Evolutionary conservation across 179 eudicot species (phyloP).

Genomic region (Beta lomatogona): DNA sequence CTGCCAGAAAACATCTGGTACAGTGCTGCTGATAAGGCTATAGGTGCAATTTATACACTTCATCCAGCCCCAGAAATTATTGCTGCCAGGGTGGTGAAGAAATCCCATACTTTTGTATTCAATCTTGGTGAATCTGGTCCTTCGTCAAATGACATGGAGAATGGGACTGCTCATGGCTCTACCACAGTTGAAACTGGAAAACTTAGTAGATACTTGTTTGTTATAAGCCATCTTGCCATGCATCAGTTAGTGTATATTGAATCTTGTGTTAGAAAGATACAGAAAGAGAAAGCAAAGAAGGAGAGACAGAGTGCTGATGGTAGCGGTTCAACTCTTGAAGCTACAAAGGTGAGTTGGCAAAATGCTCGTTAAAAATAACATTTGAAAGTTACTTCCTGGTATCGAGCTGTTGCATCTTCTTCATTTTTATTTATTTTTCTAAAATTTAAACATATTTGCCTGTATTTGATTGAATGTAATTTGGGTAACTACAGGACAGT

Average conservation of each 20-base stretch:
- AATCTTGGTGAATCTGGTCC: slow-evolving; percentile 43
- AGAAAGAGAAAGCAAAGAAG: slow-evolving; percentile 74
- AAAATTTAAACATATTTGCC: background rate
- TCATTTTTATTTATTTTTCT: background rate
- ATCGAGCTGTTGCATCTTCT: background rate
- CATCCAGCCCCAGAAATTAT: slow-evolving; percentile 88
- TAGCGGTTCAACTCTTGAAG: slow-evolving; percentile 34
- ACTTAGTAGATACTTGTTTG: slow-evolving; percentile 74
- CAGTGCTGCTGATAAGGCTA: slow-evolving; percentile 87
- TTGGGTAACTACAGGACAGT: slow-evolving; percentile 48
- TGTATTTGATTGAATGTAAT: background rate
- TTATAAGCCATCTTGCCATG: slow-evolving; percentile 89
- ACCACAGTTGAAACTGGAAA: slow-evolving; percentile 69
- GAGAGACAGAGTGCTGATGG: slow-evolving; percentile 47
- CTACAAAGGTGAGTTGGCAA: slow-evolving; percentile 53
- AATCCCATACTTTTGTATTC: slow-evolving; percentile 56
- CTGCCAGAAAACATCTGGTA: slow-evolving; percentile 89
- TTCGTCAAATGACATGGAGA: slow-evolving; percentile 42
- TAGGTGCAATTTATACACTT: slow-evolving; percentile 73
- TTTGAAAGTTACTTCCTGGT: background rate
- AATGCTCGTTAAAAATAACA: background rate
- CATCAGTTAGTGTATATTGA: slow-evolving; percentile 87
- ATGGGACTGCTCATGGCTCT: slow-evolving; percentile 39
- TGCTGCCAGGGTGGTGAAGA: slow-evolving; percentile 71
- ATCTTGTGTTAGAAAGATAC: slow-evolving; percentile 77